phyloP scores from a whole-genome alignment of 2,329 filamentous ascomycete species.

The Cladosporium velox region DNA sequence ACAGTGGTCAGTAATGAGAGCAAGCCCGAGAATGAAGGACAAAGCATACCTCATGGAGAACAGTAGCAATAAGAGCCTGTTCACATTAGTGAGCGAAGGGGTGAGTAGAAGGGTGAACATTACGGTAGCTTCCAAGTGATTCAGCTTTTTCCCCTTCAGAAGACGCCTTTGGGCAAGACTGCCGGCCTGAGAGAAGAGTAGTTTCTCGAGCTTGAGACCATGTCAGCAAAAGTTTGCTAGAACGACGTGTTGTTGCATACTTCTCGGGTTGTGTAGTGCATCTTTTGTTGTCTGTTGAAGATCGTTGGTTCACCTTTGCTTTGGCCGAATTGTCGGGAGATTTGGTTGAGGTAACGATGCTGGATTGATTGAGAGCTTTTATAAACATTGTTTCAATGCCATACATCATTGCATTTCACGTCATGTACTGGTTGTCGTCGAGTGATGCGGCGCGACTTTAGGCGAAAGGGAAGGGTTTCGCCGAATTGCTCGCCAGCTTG shows the following conservation, averaged over 20 bases:
- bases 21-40: neutral
- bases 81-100: neutral
- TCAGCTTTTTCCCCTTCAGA: conserved; percentile 82
- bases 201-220: conserved; percentile 79
- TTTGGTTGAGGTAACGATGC: neutral
- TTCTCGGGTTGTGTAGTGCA: neutral
- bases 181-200: conserved; percentile 86
- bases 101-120: conserved; percentile 70
- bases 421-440: neutral
- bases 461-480: neutral
- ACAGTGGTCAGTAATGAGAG: conserved; percentile 64
- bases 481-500: neutral
- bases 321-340: neutral
- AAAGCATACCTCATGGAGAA: neutral
- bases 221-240: neutral
- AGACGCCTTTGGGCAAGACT: conserved; percentile 83
- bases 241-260: neutral
- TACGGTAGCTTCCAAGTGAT: conserved; percentile 78
- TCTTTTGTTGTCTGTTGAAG: neutral
- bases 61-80: conserved; percentile 1
- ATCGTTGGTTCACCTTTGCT: neutral
- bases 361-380: neutral
- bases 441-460: neutral
- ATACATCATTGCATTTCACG: neutral
- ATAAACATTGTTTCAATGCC: neutral